Evolutionary conservation across 2,329 filamentous ascomycete species (phyloP), one percentile per base, ranked within the genome.

Genomic region (Phyllosticta citribraziliensis): DNA sequence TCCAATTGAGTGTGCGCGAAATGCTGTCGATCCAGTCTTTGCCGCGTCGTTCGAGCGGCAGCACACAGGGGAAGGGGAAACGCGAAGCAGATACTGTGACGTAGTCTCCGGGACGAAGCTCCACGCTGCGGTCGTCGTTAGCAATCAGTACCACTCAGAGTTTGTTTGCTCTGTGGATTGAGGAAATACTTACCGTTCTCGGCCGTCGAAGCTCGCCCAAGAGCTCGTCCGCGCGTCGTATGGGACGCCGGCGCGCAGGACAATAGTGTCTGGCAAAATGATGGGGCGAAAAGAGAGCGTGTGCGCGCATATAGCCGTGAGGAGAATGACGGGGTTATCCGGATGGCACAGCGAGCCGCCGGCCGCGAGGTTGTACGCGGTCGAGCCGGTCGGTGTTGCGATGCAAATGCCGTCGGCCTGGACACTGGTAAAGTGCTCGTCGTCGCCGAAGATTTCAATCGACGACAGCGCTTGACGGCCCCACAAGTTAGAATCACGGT

Each of bases 201-300:
- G 84, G 1, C 94, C 94, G 74, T 99, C 94, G 72, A 99, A 99
- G 73, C 91, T 96, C n/a, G 92, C 94, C 93, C 94, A 99, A 51
- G 88, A 92, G 67, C 85, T 88, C 4, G 91, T 91, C 56, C 94
- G 82, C 9, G 92, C 90, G 73, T 95, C 88, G 72, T 96, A 97
- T 0, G 94, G 94, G n/a, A 97, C 92, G 11, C 93, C 94, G 19
- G 96, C 82, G 47, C 94, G 85, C 63, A 99, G 79, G 1, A 97
- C 93, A 64, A 97, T 96, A 0, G 93, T 97, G 75, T 99, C 94
- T 0, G 94, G 94, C 2, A 97, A 80, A 69, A 97, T 94, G 68
- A 97, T 94, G n/a, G 93, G 93, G 11, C 94, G 83, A 80, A 97
- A 97, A 2, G 90, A 96, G 2, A 97, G 81, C 0, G 93, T 97